Evolutionary conservation across 768 basidiomycete genomes (phyloP).

Genomic region (Pleurotus tuber-regium): DNA sequence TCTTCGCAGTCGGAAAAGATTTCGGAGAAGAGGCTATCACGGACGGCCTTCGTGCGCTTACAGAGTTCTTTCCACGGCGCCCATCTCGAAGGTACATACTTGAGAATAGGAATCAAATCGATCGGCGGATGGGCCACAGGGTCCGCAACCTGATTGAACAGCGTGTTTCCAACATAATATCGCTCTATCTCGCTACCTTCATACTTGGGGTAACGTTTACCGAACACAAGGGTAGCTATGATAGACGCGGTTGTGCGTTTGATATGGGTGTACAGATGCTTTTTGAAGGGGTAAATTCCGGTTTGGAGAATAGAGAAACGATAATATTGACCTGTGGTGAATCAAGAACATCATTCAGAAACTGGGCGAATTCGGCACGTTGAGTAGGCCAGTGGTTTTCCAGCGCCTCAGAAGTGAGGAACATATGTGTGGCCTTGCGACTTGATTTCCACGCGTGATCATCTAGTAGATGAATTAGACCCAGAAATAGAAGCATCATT

Average conservation of each 20-base stretch:
- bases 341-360: constrained; percentile 26
- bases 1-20: constrained; percentile 7
- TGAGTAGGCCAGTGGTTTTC: constrained; percentile 21
- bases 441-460: constrained; percentile 10
- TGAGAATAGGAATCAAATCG: constrained; percentile 14
- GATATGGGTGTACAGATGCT: constrained; percentile 9
- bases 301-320: not conserved
- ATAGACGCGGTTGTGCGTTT: constrained; percentile 11
- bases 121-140: constrained; percentile 13
- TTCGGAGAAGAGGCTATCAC: constrained; percentile 3
- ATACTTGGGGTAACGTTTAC: constrained; percentile 11
- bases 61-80: constrained; percentile 16
- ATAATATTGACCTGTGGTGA: constrained; percentile 23
- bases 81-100: constrained; percentile 17
- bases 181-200: constrained; percentile 1
- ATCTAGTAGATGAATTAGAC: not conserved
- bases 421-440: constrained; percentile 16
- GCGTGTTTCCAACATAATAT: constrained; percentile 1
- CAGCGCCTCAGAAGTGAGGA: constrained; percentile 19
- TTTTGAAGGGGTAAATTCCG: not conserved
- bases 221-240: constrained; percentile 11
- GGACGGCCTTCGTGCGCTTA: constrained; percentile 1
- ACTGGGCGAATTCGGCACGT: constrained; percentile 24
- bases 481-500: not conserved
- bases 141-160: constrained; percentile 3